Evolutionary conservation across 23 red algal species (phyloP).

Genomic region (Gracilariopsis chorda): DNA sequence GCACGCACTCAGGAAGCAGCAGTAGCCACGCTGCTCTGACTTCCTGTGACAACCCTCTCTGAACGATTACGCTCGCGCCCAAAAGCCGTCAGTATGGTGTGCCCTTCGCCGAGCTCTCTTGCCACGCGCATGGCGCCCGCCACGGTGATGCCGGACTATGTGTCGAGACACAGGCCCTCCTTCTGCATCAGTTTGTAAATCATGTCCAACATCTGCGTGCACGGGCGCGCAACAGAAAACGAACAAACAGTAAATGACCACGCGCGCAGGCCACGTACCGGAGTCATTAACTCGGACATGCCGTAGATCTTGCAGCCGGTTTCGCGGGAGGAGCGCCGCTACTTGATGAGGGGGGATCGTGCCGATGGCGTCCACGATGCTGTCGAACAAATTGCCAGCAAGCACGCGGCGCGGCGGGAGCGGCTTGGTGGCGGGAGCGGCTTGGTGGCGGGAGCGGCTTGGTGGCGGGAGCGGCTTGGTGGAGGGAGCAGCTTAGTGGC

Average conservation of each 20-base stretch:
- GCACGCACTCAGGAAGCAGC: no score
- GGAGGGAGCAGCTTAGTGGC: no score
- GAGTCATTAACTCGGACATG: conserved; percentile 81
- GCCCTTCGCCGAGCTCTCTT: conserved; percentile 59
- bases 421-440: no score
- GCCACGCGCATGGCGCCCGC: conserved; percentile 83
- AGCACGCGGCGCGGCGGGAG: conserved; percentile 34
- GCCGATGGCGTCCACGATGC: conserved; percentile 71
- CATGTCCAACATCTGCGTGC: conserved; percentile 31
- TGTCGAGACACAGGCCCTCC: conserved; percentile 71
- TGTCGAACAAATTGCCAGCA: conserved; percentile 67
- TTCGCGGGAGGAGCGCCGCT: conserved; percentile 48
- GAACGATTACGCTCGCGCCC: no score
- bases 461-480: no score
- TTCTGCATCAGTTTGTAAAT: conserved; percentile 72
- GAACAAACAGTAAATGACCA: conserved; percentile 69
- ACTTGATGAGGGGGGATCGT: conserved; percentile 82
- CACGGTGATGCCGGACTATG: conserved; percentile 80
- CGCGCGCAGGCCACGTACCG: conserved; percentile 49
- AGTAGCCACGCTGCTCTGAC: no score
- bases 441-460: no score
- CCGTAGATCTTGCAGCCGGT: conserved; percentile 88
- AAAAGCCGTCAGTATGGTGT: conserved; percentile 77
- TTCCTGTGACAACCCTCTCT: no score
- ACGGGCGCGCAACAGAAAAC: conserved; percentile 77